Base-by-base conservation (phyloP, 495 filamentous ascomycete genomes). In the Xylaria castorea region DNA sequence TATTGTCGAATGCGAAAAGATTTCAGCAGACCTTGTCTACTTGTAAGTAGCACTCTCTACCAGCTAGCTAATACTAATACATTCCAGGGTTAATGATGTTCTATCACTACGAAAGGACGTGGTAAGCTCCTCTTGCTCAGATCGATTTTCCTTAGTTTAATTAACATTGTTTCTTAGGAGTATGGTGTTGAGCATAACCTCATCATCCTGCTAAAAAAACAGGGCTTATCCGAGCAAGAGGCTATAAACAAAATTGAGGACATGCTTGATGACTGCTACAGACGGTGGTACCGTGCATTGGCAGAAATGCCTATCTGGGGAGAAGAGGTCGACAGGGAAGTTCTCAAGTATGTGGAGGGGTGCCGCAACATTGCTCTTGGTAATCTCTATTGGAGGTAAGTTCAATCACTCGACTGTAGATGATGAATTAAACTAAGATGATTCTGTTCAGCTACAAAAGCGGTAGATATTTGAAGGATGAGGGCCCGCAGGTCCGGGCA, bases 301-400 rank as follows among this genome's bases (percentile, higher is more conserved):
- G 68, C 55, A 9, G 27, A 61, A n/a, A 34, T 70, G 32, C 68
- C 68, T 38, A 6, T 30, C 16, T 70, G 42, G 38, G 68, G 68
- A n/a, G 55, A 70, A n/a, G 38, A 36, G 0, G 50, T 62, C 1
- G 68, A 70, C 25, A 70, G 42, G 14, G 55, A 70, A 22, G 68
- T 70, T 2, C 55, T 61, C 16, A 61, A 40, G 40, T 70, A 48
- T 5, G 25, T 70, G 18, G 68, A 62, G 12, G 55, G 8, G 2
- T 70, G 68, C 22, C 68, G 68, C 18, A 36, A 62, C 22, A 30
- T 70, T 62, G 55, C 68, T n/a, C 42, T 61, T 22, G 68, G 55
- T 0, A 70, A 70, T 40, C 68, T 70, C 9, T 34, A 62, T 22
- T 70, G 68, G 68, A 70, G 68, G 68, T 63, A 11, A 61, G 68